Base-by-base conservation (phyloP, 2,329 filamentous ascomycete genomes). In the Beauveria caledonica region DNA sequence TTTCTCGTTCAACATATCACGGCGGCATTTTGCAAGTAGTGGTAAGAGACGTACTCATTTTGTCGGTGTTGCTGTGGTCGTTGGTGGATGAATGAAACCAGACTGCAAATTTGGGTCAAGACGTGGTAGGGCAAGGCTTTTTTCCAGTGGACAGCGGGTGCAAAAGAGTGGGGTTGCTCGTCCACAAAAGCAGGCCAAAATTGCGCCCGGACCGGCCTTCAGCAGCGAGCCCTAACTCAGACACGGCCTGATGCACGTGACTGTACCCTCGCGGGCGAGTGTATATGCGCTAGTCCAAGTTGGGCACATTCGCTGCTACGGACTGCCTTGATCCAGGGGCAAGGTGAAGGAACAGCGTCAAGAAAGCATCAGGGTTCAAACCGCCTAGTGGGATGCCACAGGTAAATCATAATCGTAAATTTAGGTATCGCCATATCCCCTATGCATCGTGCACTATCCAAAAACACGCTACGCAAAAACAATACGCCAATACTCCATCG, bases 11-110 rank as follows among this genome's bases (percentile, higher is more conserved):
- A 59, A 59, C 51, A 9, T n/a, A 44, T 52, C 48, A 44, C 39
- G 13, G 5, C 9, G 23, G 25, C n/a, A 9, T 42, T 27, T 15
- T 27, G 6, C 7, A 48, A 36, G 49, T 21, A 50, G 55, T 54
- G 46, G 63, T 62, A 61, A 62, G 51, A 25, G 61, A 82, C 80
- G 70, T 81, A 82, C 80, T 82, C 80, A 82, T 82, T 77, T 81
- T 82, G 78, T 73, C 78, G 76, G 76, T 78, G 69, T 70, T 74
- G 68, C 68, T 72, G 57, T 72, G 68, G 71, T 65, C 70, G 71
- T 71, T 64, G 58, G 73, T 72, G 68, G 71, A 71, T 71, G 69
- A 69, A 69, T 67, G 42, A 61, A 53, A 46, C 40, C 51, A 53
- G 50, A 49, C 44, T 52, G 56, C 46, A 52, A 59, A 59, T 55